Evolutionary conservation across 2,329 filamentous ascomycete genomes (phyloP).

Genomic region (Colletotrichum endophyticum): DNA sequence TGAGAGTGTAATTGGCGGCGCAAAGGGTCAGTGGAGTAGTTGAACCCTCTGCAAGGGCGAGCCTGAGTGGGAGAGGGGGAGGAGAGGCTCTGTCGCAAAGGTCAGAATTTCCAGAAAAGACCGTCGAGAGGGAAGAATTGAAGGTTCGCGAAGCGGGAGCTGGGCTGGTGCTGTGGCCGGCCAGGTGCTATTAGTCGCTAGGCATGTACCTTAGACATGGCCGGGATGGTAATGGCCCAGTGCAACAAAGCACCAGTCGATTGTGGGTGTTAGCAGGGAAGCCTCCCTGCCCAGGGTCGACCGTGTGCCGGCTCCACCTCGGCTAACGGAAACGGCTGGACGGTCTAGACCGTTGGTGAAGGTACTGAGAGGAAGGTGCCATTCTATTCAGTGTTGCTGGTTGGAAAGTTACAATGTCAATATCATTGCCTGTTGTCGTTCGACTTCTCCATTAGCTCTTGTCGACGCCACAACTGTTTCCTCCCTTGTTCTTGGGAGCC

Average conservation of each 20-base stretch:
- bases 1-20: background rate
- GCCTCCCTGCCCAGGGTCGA: background rate
- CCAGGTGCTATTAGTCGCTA: background rate
- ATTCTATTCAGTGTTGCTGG: background rate
- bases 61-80: background rate
- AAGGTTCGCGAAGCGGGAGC: conserved; percentile 15
- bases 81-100: conserved; percentile 13
- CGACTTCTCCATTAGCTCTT: background rate
- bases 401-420: background rate
- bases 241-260: background rate
- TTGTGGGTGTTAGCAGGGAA: conserved; percentile 2
- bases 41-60: background rate
- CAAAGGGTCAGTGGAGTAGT: background rate
- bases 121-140: conserved; percentile 3
- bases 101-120: background rate
- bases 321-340: conserved; percentile 7
- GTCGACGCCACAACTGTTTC: background rate
- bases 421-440: background rate
- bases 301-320: background rate
- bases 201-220: background rate
- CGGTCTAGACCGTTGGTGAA: background rate
- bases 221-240: background rate
- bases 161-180: background rate
- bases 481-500: background rate
- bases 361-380: background rate